A percentile compares a stretch with the other conserved stretches of the same genome.
Conservation (phyloP, 1,284 basidiomycete genomes). For the Puccinia hordei region DNA sequence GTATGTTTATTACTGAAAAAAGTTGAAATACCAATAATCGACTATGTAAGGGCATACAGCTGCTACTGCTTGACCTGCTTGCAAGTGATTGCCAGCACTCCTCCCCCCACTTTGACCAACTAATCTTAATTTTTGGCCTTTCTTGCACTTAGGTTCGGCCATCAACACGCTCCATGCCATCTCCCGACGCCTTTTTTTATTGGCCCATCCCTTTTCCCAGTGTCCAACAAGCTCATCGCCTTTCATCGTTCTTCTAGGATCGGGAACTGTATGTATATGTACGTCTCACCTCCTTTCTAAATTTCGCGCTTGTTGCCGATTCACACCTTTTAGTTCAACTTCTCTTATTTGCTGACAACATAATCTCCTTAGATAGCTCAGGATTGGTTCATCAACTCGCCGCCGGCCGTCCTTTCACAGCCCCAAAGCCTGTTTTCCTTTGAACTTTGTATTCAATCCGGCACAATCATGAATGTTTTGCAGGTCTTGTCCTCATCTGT, state of each 20-base stretch:
- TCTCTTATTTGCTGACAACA: neutral
- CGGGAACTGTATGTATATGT: neutral
- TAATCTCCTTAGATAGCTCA: neutral
- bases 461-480: neutral
- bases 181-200: neutral
- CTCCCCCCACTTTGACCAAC: neutral
- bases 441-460: neutral
- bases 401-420: neutral
- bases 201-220: neutral
- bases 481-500: neutral
- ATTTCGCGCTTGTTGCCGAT: neutral
- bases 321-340: neutral
- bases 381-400: neutral
- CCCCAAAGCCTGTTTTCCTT: neutral
- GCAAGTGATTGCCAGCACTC: no score
- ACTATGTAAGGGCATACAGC: no score
- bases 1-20: no score
- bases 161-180: neutral
- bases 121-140: neutral
- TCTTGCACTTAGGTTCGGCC: neutral
- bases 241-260: neutral
- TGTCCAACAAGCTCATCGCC: neutral
- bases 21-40: no score
- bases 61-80: no score
- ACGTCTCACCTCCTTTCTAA: neutral